Percentiles rank a stretch among this genome's conserved stretches.
phyloP scores from a whole-genome alignment of 345 rosid genomes.

The Microcos paniculata region DNA sequence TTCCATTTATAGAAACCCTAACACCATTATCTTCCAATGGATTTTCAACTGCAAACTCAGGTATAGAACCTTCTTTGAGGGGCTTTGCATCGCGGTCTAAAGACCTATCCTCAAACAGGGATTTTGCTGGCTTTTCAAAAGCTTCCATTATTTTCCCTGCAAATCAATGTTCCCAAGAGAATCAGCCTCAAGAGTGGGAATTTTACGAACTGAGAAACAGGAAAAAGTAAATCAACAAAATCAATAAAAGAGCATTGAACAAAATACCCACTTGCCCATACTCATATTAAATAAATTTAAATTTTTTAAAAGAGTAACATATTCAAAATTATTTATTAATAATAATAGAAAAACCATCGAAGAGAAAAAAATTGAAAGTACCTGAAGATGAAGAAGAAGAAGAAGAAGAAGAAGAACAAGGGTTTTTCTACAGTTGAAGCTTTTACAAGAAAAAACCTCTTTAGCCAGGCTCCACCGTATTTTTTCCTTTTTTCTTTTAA shows the following conservation, averaged over 20 bases:
- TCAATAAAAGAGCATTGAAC: not conserved
- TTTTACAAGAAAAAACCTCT: not conserved
- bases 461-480: not conserved
- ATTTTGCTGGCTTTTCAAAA: slow-evolving; percentile 19
- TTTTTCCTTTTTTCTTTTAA: not conserved
- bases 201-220: not conserved
- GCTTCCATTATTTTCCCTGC: slow-evolving; percentile 31
- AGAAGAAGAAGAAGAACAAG: not conserved
- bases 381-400: slow-evolving; percentile 16
- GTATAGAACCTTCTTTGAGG: slow-evolving; percentile 9
- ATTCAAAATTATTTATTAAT: not conserved
- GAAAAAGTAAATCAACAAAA: not conserved
- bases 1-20: slow-evolving; percentile 47
- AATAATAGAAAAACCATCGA: not conserved
- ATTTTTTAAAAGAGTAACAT: not conserved
- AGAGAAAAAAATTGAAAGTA: not conserved
- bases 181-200: slow-evolving; percentile 6
- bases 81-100: slow-evolving; percentile 25
- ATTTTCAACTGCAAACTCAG: slow-evolving; percentile 8
- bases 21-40: slow-evolving; percentile 30
- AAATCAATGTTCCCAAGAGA: slow-evolving; percentile 22
- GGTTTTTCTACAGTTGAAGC: not conserved
- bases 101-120: slow-evolving; percentile 15
- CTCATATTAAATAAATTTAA: not conserved
- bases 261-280: not conserved